These are phyloP conservation scores for Podosphaera fusca DNA, from an alignment of 2,329 filamentous ascomycete genomes.

Conservation along the genomic window DNA sequence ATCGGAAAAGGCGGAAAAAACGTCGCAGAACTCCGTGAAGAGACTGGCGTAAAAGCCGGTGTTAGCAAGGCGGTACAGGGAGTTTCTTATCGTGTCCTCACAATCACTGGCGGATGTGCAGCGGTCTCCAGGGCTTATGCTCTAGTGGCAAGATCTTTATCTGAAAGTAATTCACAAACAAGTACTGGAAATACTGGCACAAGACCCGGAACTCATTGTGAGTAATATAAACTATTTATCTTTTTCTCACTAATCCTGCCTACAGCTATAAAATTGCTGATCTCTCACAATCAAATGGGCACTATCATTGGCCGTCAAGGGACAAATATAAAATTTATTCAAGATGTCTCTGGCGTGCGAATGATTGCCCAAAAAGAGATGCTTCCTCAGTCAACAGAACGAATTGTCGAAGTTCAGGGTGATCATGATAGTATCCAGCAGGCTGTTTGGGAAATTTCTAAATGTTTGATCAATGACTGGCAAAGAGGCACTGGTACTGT, in stretches of 20 bases:
- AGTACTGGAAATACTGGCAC: conserved; percentile 84
- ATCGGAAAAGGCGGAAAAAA: conserved; percentile 98
- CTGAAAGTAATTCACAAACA: conserved; percentile 84
- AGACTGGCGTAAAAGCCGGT: conserved; percentile 92
- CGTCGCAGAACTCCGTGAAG: conserved; percentile 85
- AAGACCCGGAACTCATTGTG: conserved; percentile 86
- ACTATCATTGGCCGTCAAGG: conserved; percentile 95
- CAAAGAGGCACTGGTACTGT: conserved; percentile 92
- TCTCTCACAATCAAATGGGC: conserved; percentile 99
- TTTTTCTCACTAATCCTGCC: conserved; percentile 1
- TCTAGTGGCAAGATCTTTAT: conserved; percentile 70
- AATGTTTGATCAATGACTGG: conserved; percentile 94
- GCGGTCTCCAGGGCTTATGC: conserved; percentile 81
- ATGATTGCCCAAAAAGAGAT: conserved; percentile 99
- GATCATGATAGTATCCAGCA: conserved; percentile 88
- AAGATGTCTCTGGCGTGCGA: conserved; percentile 85
- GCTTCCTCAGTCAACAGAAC: conserved; percentile 94
- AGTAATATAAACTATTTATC: conserved; percentile 19
- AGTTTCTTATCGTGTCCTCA: conserved; percentile 89
- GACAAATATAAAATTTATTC: conserved; percentile 98
- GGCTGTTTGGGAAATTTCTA: conserved; percentile 95
- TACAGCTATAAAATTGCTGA: conserved; percentile 83
- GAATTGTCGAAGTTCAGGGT: conserved; percentile 90
- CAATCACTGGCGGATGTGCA: conserved; percentile 75
- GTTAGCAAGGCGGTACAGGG: conserved; percentile 97